Base-by-base conservation (phyloP, 371 early-diverging fungal genomes). In the Sporodiniella umbellata region DNA sequence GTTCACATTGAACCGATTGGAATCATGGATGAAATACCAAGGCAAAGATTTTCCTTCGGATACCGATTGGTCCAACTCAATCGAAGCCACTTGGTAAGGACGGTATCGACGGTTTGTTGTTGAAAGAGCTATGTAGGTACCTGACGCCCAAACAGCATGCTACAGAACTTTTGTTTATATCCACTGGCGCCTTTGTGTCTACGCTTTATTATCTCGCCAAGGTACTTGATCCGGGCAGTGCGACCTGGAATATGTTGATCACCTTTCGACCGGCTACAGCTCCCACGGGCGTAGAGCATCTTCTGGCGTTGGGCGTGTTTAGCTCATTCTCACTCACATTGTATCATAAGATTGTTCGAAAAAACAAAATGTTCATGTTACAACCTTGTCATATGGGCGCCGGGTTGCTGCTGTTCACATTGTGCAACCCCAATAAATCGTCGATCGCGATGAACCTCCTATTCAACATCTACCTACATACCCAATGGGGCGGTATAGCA, bases 331-430 rank as follows among this genome's bases (percentile, higher is more conserved):
- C 68, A 25, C 40, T 76, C 22, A 80, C 81, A 0, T 42, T 71
- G 7, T 40, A 42, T 11, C 84, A 83, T 38, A 83, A 83, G 53
- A 58, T 66, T 43, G 47, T 67, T 17, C 67, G 80, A 4, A 72
- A 67, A 23, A 77, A 72, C 40, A 45, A 69, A 30, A 25, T 81
- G 12, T 83, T 72, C 48, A 66, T 85, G 71, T 62, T 83, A 10
- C 85, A 85, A 46, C 85, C 85, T 5, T 85, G 85, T 59, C 85
- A 85, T 54, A 72, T 85, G 74, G 78, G 75, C 25, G 79, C 79
- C 4, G 54, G 78, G 48, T 24, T 81, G 33, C 45, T 85, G 47
- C 71, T 80, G 50, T 26, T 66, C 23, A 72, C 73, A 54, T 56
- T 84, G 64, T 40, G 58, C 19, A 70, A 65, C 40, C 75, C 76